Base-by-base conservation (phyloP, 2,329 filamentous ascomycete species). In the Botryotinia globosa region DNA sequence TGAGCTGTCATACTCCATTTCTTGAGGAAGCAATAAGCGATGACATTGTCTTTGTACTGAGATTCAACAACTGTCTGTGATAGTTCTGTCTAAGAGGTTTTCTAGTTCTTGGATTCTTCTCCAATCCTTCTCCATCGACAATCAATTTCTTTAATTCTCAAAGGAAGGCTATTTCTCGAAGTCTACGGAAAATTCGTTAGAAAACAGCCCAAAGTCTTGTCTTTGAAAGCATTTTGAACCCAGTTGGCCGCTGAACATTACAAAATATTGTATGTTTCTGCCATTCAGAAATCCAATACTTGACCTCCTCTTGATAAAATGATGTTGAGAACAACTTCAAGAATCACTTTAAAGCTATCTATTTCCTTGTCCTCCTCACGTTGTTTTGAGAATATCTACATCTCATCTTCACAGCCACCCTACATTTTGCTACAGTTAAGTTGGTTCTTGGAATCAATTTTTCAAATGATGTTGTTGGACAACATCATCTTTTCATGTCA, bases 341-440 rank as follows among this genome's bases (percentile, higher is more conserved):
- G 2, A 14, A 22, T 3, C 10, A 7, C 9, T 6, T 2, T 14
- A 39, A 18, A n/a, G 12, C 25, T 7, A 8, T 0, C 4, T 29
- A 16, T 18, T 16, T 16, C 4, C 12, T 62, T 62, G 22, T n/a
- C 29, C 5, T 39, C 1, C 12, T n/a, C 3, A 25, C 0, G 5
- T 42, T 39, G 4, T 37, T 39, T 54, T 5, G 4, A 12, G 34
- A 4, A 39, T 22, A 29, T 25, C 10, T 14, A 20, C 4, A 22
- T 32, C 22, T 63, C 3, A 6, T 22, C 1, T n/a, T 39, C 25
- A 8, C 22, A n/a, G 18, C 2, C 5, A 37, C 3, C 34, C 14
- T 22, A 3, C 48, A n/a, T 48, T 29, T 37, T 34, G 6, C 14
- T 34, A 1, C 14, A 12, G 0, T 48, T 4, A 29, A 48, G 4